These are phyloP conservation scores for Coemansia sp. DNA, from an alignment of 192 early-diverging fungal species.

Conservation along the genomic window DNA sequence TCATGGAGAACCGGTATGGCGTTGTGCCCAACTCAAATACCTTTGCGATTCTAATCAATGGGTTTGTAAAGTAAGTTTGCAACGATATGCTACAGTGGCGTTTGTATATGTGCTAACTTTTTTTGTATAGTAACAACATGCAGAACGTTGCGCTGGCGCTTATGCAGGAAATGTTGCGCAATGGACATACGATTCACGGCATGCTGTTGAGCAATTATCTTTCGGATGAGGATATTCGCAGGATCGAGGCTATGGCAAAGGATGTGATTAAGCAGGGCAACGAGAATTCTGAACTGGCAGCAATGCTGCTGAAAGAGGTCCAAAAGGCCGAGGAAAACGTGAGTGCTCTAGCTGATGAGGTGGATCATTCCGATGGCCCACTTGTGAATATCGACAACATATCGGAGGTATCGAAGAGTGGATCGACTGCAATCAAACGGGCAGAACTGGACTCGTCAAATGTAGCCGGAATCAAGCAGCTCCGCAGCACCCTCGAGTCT, in stretches of 20 bases:
- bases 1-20: conserved; percentile 53
- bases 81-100: neutral
- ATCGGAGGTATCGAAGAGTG: neutral
- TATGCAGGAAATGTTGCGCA: conserved; percentile 52
- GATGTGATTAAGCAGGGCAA: conserved; percentile 16
- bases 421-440: neutral
- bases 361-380: neutral
- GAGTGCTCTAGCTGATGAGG: conserved; percentile 10
- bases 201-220: conserved; percentile 54
- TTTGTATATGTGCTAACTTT: neutral
- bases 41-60: conserved; percentile 74
- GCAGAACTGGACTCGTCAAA: conserved; percentile 48
- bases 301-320: conserved; percentile 31
- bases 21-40: conserved; percentile 67
- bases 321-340: conserved; percentile 34
- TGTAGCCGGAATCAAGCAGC: conserved; percentile 71
- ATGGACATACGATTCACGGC: conserved; percentile 34
- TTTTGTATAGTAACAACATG: conserved; percentile 31
- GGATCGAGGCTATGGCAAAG: conserved; percentile 47
- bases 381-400: neutral
- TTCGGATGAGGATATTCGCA: conserved; percentile 38
- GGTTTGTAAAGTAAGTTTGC: conserved; percentile 57
- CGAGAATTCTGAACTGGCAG: conserved; percentile 28
- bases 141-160: conserved; percentile 41
- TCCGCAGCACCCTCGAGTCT: conserved; percentile 67